Percentiles rank a stretch among this genome's conserved stretches.
These are phyloP conservation scores for Trametes maxima DNA, from an alignment of 768 basidiomycete genomes.

Conservation along the genomic window DNA sequence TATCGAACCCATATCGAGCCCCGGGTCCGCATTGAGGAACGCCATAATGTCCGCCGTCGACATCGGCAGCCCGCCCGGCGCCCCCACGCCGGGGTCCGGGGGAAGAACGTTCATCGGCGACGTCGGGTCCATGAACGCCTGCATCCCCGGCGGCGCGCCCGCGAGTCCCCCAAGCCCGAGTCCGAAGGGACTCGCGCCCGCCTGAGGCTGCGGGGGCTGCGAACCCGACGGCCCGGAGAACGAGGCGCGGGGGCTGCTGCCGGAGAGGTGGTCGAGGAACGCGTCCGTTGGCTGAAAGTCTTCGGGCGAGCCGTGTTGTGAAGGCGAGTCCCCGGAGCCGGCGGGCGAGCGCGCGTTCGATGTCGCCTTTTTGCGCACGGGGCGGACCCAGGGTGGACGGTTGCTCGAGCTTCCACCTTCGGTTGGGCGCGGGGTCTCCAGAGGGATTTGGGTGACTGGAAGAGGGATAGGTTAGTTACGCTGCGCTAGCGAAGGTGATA, in stretches of 20 bases:
- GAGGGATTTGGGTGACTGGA: constrained; percentile 81
- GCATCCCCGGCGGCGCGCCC: constrained; percentile 39
- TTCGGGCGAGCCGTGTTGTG: constrained; percentile 59
- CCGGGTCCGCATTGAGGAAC: constrained; percentile 48
- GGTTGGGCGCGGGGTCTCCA: constrained; percentile 60
- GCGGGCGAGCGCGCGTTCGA: constrained; percentile 45
- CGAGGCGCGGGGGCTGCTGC: constrained; percentile 13
- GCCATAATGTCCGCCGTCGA: constrained; percentile 61
- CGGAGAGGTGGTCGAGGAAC: constrained; percentile 48
- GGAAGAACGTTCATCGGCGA: constrained; percentile 47
- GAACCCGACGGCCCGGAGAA: constrained; percentile 7
- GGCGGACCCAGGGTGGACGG: constrained; percentile 86
- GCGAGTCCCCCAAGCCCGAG: constrained; percentile 4
- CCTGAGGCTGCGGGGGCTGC: not conserved
- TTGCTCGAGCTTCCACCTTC: constrained; percentile 51
- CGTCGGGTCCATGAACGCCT: constrained; percentile 35
- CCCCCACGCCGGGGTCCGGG: constrained; percentile 9
- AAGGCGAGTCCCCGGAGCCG: constrained; percentile 33
- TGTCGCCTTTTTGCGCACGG: constrained; percentile 76
- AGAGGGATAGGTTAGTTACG: constrained; percentile 3
- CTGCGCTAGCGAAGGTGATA: not conserved
- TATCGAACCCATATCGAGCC: constrained; percentile 20
- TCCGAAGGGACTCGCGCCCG: not conserved
- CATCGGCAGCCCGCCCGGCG: constrained; percentile 46
- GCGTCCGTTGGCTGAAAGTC: constrained; percentile 63